Evolutionary conservation across 768 basidiomycete genomes (phyloP), one percentile per base, ranked within the genome.

Genomic region (Lactarius trivialis): DNA sequence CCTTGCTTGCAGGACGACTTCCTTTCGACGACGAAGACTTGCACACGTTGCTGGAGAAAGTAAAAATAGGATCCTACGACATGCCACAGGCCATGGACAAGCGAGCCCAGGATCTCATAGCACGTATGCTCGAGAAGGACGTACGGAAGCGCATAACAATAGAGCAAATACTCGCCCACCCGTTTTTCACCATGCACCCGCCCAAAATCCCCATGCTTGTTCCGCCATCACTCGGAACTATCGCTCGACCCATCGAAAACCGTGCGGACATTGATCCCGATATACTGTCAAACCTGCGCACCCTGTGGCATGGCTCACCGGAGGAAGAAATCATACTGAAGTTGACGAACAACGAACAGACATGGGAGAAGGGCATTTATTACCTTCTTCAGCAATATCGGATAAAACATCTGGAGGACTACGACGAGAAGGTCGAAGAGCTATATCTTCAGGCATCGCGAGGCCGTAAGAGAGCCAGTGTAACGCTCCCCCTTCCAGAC

Each of bases 321-420:
- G 91, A 95, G 58, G 80, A 82, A 11, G 85, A 88, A 33, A 85
- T 98, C 58, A 78, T 85, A 54, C 78, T 81, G 54, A 85, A 82
- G 57, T 76, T 99, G 68, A 79, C 75, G 70, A 85, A 80, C 68
- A 69, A 76, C 56, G 83, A 86, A 59, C 85, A 85, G 55, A 95
- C 89, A 32, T 95, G 93, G 90, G 93, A 98, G 72, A 98, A 99
- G 75, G 92, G 91, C 0, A 90, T 98, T 53, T 99, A 99, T 73
- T 86, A 91, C 70, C 76, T 98, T 5, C 79, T 99, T n/a, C 78
- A 88, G 58, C 85, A 84, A 65, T 98, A 97, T 74, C 84, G 94
- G 49, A 81, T 82, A 55, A 83, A 81, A 67, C 85, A 86, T 59
- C 72, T 91, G 48, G 87, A 90, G 69, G 87, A 88, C 59, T 87